Percentiles rank a stretch among this genome's conserved stretches.
Conservation (phyloP, 2,329 filamentous ascomycete species). For the Penicillium janthinellum region DNA sequence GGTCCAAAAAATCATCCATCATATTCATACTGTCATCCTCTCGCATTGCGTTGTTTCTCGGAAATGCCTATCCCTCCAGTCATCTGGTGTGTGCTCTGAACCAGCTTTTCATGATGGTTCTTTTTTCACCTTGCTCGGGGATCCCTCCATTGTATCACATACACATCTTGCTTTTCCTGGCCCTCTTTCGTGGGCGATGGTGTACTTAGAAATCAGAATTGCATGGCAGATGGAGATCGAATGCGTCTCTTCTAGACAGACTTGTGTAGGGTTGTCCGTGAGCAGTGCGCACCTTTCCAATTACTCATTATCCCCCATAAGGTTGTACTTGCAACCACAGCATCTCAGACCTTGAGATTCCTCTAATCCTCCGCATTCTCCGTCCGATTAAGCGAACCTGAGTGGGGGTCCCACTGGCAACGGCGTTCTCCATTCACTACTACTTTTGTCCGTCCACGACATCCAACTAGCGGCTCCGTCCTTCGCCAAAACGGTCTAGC, state of each 20-base stretch:
- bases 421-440: neutral
- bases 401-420: neutral
- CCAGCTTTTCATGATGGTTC: neutral
- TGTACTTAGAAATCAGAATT: neutral
- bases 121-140: neutral
- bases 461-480: neutral
- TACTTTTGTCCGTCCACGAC: neutral
- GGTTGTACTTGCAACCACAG: too few relatives aligned
- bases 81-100: neutral
- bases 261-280: too few relatives aligned
- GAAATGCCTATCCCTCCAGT: neutral
- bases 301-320: too few relatives aligned
- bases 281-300: too few relatives aligned
- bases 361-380: neutral
- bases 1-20: neutral
- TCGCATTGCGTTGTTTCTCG: neutral
- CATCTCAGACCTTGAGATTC: neutral
- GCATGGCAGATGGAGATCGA: neutral
- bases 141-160: neutral
- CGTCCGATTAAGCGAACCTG: neutral
- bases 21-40: neutral
- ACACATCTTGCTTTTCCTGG: neutral
- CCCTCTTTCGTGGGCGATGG: neutral
- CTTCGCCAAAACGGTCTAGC: conserved; percentile 3
- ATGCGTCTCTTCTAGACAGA: too few relatives aligned